phyloP scores from a whole-genome alignment of 331 rosid genomes.

The Malus hybrid region DNA sequence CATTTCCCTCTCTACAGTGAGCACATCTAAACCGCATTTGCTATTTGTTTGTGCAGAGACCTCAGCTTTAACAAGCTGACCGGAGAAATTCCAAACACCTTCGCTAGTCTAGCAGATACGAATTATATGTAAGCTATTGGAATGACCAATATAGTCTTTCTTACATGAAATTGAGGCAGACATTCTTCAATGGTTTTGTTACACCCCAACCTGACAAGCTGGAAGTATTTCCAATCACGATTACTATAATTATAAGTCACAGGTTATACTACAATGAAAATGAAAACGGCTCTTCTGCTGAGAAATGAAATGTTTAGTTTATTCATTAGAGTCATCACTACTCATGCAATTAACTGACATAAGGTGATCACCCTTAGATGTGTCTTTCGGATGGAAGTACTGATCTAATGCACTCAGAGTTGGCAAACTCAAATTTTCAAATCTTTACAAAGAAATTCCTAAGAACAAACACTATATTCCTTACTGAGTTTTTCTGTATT shows the following conservation, averaged over 20 bases:
- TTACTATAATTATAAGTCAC: not conserved
- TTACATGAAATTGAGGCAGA: not conserved
- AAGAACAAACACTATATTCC: not conserved
- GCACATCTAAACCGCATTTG: not conserved
- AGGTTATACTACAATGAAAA: no score
- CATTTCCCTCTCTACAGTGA: not conserved
- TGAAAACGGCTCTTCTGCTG: no score
- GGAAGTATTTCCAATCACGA: not conserved
- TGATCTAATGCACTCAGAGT: no score
- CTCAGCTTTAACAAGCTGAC: not conserved
- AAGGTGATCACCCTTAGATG: no score
- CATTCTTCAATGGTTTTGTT: not conserved
- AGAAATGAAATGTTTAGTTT: no score
- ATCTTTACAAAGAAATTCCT: not conserved
- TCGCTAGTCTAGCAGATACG: not conserved
- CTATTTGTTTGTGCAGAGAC: not conserved
- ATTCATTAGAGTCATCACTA: no score
- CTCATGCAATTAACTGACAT: no score
- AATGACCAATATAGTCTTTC: not conserved
- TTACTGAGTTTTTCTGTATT: conserved; percentile 13
- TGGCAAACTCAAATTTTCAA: no score
- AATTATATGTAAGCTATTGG: conserved; percentile 43
- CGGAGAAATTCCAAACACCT: not conserved
- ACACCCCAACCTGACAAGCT: not conserved
- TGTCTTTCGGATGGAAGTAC: no score